A percentile compares a stretch with the other conserved stretches of the same genome.
phyloP scores from a whole-genome alignment of 169 alveolate species.

The Pseudocohnilembus persalinus region DNA sequence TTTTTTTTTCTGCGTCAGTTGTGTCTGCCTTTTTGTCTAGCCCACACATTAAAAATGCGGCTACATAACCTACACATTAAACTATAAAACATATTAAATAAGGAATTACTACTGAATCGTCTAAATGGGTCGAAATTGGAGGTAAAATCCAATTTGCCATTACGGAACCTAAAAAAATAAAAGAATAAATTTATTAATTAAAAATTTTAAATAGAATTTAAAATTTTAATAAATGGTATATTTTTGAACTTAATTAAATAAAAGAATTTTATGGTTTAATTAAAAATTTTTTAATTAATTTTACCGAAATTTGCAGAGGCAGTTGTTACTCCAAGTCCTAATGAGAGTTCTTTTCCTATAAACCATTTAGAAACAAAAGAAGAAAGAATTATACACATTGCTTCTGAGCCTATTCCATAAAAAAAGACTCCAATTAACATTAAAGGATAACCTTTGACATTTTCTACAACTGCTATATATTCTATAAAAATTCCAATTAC shows the following conservation, averaged over 20 bases:
- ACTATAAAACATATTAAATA: neutral
- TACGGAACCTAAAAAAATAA: neutral
- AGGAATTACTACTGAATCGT: neutral
- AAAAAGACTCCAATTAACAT: neutral
- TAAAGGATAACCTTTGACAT: too few species aligned
- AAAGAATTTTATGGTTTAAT: too few species aligned
- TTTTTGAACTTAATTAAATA: too few species aligned
- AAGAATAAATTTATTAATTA: neutral
- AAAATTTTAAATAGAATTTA: too few species aligned
- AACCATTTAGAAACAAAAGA: neutral
- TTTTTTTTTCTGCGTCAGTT: neutral
- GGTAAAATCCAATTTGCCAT: neutral
- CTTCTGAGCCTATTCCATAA: neutral
- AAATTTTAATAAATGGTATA: too few species aligned
- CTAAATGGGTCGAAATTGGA: neutral
- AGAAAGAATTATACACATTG: neutral
- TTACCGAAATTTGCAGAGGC: neutral
- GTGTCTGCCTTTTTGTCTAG: neutral
- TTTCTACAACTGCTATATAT: neutral
- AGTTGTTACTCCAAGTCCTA: neutral
- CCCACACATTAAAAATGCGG: neutral
- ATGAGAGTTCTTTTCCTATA: neutral
- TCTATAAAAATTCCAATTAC: neutral
- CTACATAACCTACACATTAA: neutral
- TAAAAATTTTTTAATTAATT: too few species aligned